phyloP scores from a whole-genome alignment of 805 yeast species.

The Ogataea haglerorum region DNA sequence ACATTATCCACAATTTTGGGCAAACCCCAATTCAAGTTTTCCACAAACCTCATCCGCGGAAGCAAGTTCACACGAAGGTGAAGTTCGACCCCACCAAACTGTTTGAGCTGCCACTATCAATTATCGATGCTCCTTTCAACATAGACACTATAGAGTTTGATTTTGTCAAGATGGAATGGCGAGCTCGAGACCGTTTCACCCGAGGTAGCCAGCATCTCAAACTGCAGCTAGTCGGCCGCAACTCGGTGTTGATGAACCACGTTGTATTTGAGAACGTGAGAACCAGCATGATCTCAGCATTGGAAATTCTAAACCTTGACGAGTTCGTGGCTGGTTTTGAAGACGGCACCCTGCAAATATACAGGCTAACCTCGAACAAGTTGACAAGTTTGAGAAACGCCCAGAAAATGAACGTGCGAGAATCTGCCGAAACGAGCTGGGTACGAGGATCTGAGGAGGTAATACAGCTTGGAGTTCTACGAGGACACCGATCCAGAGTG shows the following conservation, averaged over 20 bases:
- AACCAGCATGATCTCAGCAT: slow-evolving; percentile 35
- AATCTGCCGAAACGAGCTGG: slow-evolving; percentile 2
- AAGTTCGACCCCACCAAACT: slow-evolving; percentile 33
- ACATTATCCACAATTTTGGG: slow-evolving; percentile 88
- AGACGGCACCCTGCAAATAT: slow-evolving; percentile 57
- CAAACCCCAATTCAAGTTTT: slow-evolving; percentile 82
- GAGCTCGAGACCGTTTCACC: neutral
- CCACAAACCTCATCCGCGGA: slow-evolving; percentile 58
- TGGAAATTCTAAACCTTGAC: slow-evolving; percentile 41
- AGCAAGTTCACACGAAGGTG: slow-evolving; percentile 39
- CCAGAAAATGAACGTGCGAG: slow-evolving; percentile 18
- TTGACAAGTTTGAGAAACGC: slow-evolving; percentile 44
- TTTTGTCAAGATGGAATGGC: slow-evolving; percentile 43
- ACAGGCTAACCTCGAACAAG: slow-evolving; percentile 15
- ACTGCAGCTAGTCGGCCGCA: slow-evolving; percentile 11
- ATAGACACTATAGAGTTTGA: slow-evolving; percentile 44
- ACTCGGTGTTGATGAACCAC: slow-evolving; percentile 34
- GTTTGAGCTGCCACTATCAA: slow-evolving; percentile 35
- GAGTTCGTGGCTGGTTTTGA: slow-evolving; percentile 47
- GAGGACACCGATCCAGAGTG: slow-evolving; percentile 57
- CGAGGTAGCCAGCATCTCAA: slow-evolving; percentile 5
- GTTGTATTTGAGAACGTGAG: slow-evolving; percentile 43
- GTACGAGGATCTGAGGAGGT: slow-evolving; percentile 2
- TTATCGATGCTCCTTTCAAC: slow-evolving; percentile 42
- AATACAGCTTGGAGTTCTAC: slow-evolving; percentile 31